Percentiles rank a stretch among this genome's conserved stretches.
phyloP scores from a whole-genome alignment of 2,329 filamentous ascomycete genomes.

The Stemphylium lycopersici region DNA sequence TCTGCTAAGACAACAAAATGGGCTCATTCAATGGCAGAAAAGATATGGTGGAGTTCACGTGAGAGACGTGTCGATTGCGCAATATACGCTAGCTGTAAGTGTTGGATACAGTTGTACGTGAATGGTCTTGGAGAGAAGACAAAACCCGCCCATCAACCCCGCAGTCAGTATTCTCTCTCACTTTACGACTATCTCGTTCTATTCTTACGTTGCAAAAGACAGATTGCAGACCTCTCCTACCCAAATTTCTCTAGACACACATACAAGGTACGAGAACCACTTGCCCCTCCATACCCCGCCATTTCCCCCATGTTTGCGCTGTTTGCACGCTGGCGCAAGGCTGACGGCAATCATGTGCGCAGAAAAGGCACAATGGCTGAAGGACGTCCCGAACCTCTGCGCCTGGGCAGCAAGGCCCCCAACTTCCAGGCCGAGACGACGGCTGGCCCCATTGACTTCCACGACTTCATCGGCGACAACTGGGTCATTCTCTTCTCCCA shows the following conservation, averaged over 20 bases:
- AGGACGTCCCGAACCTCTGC: conserved; percentile 55
- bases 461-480: conserved; percentile 72
- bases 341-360: conserved; percentile 18
- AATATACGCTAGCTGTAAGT: conserved; percentile 41
- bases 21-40: conserved; percentile 33
- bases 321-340: conserved; percentile 20
- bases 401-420: conserved; percentile 69
- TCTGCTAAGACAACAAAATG: conserved; percentile 13
- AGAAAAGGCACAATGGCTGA: conserved; percentile 38
- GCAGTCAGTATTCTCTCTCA: conserved; percentile 3
- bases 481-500: conserved; percentile 76
- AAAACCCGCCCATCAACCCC: conserved; percentile 22
- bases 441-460: conserved; percentile 70
- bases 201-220: background rate
- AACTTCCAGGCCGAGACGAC: conserved; percentile 74
- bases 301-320: conserved; percentile 38
- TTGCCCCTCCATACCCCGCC: conserved; percentile 27
- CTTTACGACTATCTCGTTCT: background rate
- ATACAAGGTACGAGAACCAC: conserved; percentile 16
- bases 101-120: conserved; percentile 19
- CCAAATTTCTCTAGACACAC: background rate
- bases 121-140: conserved; percentile 26
- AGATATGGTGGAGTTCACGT: conserved; percentile 23
- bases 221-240: background rate
- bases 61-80: conserved; percentile 41